Evolutionary conservation across 1,284 basidiomycete species (phyloP), one percentile per base, ranked within the genome.

Genomic region (Uromyces viciae-fabae): DNA sequence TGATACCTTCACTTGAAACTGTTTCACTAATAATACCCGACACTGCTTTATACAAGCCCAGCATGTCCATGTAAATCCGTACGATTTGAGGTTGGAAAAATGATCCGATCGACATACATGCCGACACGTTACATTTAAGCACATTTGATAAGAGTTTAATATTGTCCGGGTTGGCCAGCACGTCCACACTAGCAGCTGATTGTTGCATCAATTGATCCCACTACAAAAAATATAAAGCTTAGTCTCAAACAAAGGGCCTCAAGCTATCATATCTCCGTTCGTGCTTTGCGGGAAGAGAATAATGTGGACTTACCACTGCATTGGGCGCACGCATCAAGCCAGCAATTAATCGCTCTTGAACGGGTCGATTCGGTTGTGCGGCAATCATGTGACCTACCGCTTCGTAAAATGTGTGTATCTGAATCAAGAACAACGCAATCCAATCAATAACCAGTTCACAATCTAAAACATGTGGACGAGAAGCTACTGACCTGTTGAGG

Each of bases 331-430:
- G 94, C 97, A 99, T 99, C 75, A 99, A 87, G 86, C 95, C 97
- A 36, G 91, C 89, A 80, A 99, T 98, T 80, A 99, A 88, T 83
- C 94, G 92, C 88, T 99, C 97, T 87, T 98, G 97, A 83, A 93
- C 93, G 22, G 94, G 92, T 86, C 97, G 96, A 87, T 99, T 98
- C 62, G 96, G 96, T 86, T 99, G 97, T 1, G 96, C 95, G 25
- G 95, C 94, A 84, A 99, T 98, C 97, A 99, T 99, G 88, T 98
- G 95, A 28, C 97, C 97, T 71, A 98, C 93, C 8, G 97, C 97
- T 87, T 99, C 96, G 82, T 86, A 86, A 82, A 86, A 86, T 60
- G 86, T 86, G 83, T 86, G 86, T 60, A 86, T 69, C 73, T 81
- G 52, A 25, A 42, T 28, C 25, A 84, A 83, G 25, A 84, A 85